Evolutionary conservation across 2,329 filamentous ascomycete genomes (phyloP), one percentile per base, ranked within the genome.

Genomic region (Capronia epimyces): DNA sequence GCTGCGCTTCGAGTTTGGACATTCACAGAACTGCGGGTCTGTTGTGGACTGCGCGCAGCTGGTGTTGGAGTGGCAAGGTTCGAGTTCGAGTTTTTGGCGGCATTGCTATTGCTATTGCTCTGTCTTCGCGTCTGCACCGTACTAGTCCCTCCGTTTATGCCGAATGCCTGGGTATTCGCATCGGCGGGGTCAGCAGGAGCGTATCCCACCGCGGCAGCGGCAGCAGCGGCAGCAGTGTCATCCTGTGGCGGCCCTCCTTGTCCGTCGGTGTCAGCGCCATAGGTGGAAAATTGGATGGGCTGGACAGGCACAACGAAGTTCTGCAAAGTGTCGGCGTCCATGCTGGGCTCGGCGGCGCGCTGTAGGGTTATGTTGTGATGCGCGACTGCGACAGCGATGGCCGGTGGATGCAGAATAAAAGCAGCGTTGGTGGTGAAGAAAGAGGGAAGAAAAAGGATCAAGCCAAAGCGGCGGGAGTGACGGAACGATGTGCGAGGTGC

Each of bases 141-240:
- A 16, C 31, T 31, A n/a, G 48, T 47, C 15, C 32, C 45, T 18
- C 40, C 16, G 45, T 39, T 51, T 29, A 48, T 42, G 32, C 39
- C 45, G 45, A 49, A 55, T 45, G 45, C 43, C 15, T 51, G 46
- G 36, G 25, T 43, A 37, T 49, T 52, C 16, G 39, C 48, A 24
- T 57, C 32, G 32, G 47, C 45, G n/a, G 51, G 48, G 16, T 57
- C 52, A 10, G 49, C 55, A 42, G 52, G 52, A 16, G 44, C 55
- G 40, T 54, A 57, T 16, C 46, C 49, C 15, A 40, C 46, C 12
- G 49, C 24, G 10, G 46, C 49, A 15, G 49, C 43, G 12, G 51
- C 39, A 15, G 25, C 49, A 43, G 52, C 49, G 12, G 51, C 22
- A 21, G 43, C 41, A 41, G 41, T 37, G 34, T 37, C 34, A 37